phyloP scores from a whole-genome alignment of 371 early-diverging fungal genomes.

The Mortierella sp. region DNA sequence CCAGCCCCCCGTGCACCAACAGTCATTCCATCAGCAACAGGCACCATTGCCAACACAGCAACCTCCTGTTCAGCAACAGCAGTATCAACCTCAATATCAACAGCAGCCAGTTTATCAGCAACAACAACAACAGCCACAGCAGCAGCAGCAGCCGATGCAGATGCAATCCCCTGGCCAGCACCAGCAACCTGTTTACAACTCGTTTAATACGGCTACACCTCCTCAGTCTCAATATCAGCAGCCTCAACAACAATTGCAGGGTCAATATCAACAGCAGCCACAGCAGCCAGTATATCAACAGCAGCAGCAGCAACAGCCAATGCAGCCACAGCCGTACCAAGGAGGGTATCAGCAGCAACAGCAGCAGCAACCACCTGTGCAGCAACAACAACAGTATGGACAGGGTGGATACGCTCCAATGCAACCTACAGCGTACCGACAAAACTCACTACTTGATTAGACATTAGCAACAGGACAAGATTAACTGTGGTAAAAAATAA shows the following conservation, averaged over 20 bases:
- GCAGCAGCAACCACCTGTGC: conserved; percentile 23
- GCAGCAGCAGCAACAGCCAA: conserved; percentile 21
- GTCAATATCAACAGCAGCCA: conserved; percentile 23
- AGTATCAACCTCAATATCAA: conserved; percentile 26
- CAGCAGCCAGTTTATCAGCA: conserved; percentile 48
- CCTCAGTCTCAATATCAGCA: conserved; percentile 21
- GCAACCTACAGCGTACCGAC: conserved; percentile 33
- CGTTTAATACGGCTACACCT: conserved; percentile 18
- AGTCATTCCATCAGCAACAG: conserved; percentile 29
- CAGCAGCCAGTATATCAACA: conserved; percentile 26
- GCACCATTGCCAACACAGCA: conserved; percentile 19
- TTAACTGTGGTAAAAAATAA: neutral
- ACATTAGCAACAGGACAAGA: neutral
- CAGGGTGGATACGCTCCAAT: conserved; percentile 33
- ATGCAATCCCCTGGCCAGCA: conserved; percentile 9
- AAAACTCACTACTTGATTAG: conserved; percentile 48
- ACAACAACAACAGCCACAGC: conserved; percentile 26
- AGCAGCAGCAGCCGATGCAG: conserved; percentile 24
- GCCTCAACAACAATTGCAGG: conserved; percentile 8
- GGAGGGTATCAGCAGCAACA: conserved; percentile 22
- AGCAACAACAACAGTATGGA: conserved; percentile 26
- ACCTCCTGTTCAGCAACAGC: conserved; percentile 19
- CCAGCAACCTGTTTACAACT: conserved; percentile 18
- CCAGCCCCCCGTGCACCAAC: conserved; percentile 34
- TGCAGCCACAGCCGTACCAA: conserved; percentile 26